Conservation (phyloP, 768 basidiomycete genomes). For the Tulasnella sp. region DNA sequence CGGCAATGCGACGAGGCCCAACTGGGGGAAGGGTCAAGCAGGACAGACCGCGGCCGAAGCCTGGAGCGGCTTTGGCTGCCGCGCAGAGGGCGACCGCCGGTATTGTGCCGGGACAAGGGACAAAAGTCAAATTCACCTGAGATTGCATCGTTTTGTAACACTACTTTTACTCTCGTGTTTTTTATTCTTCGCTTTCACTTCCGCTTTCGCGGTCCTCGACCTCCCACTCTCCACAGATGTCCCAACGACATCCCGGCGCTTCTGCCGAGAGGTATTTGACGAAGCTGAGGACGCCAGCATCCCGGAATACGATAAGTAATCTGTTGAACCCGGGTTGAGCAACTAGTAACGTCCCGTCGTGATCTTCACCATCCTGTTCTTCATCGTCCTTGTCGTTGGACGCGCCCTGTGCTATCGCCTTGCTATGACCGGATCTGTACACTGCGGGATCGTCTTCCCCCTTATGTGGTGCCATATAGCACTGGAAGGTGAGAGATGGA, state of each 20-base stretch:
- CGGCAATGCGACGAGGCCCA: neutral
- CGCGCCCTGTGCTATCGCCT: slow-evolving; percentile 19
- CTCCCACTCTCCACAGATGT: slow-evolving; percentile 85
- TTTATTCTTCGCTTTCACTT: neutral
- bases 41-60: slow-evolving; percentile 44
- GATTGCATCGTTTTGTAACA: too few relatives aligned
- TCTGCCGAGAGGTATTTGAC: slow-evolving; percentile 90
- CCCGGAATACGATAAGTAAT: slow-evolving; percentile 77
- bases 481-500: slow-evolving; percentile 33
- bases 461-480: slow-evolving; percentile 91
- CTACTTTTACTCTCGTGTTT: neutral
- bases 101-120: slow-evolving; percentile 57
- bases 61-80: slow-evolving; percentile 68
- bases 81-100: slow-evolving; percentile 67
- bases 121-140: slow-evolving; percentile 52
- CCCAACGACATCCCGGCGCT: slow-evolving; percentile 87
- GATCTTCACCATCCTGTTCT: slow-evolving; percentile 47
- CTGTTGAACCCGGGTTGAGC: slow-evolving; percentile 86
- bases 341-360: slow-evolving; percentile 69
- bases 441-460: slow-evolving; percentile 94
- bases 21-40: slow-evolving; percentile 23
- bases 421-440: slow-evolving; percentile 48
- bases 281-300: slow-evolving; percentile 88
- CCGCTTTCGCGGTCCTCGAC: slow-evolving; percentile 57
- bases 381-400: slow-evolving; percentile 26